phyloP scores from a whole-genome alignment of 345 rosid species.

The Ailanthus altissimus region DNA sequence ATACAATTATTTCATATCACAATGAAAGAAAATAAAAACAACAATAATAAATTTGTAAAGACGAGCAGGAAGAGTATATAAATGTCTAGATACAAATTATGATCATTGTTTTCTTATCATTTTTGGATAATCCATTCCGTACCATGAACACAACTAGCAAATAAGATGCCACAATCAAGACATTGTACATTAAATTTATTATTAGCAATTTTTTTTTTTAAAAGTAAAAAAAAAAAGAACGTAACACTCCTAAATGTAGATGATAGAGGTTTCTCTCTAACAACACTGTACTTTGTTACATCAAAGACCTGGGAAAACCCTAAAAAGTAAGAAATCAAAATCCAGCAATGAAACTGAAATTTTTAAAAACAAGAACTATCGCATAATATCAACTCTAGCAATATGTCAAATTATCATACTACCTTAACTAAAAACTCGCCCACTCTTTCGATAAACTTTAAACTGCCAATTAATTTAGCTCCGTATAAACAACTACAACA shows the following conservation, averaged over 20 bases:
- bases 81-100: neutral
- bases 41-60: neutral
- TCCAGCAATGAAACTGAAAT: no score
- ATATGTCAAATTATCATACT: neutral
- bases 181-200: neutral
- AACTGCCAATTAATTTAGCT: neutral
- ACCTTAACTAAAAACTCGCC: neutral
- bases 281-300: neutral
- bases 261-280: neutral
- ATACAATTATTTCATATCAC: constrained; percentile 8
- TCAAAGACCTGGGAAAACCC: neutral
- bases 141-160: neutral
- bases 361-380: neutral
- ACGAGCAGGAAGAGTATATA: neutral
- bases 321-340: neutral
- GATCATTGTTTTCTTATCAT: neutral
- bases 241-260: neutral
- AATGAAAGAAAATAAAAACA: neutral
- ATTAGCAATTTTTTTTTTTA: no score
- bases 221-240: neutral
- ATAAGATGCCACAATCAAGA: neutral
- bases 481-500: neutral
- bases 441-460: neutral
- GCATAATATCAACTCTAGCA: neutral
- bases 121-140: neutral